Base-by-base conservation (phyloP, 306 rosid species). In the Sicyos baderoa region DNA sequence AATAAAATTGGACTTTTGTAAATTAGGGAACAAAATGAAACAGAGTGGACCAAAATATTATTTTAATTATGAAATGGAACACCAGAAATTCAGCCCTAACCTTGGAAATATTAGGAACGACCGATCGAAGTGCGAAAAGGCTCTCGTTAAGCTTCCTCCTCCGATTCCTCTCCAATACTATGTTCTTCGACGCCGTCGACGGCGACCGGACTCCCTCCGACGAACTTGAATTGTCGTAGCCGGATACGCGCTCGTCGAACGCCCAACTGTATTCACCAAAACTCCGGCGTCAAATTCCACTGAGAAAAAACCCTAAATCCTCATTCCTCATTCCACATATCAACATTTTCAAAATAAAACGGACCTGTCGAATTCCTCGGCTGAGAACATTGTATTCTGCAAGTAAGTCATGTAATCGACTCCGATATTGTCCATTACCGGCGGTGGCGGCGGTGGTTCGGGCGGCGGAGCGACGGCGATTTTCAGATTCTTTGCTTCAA, bases 81-180 rank as follows among this genome's bases (percentile, higher is more conserved):
- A 68, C 59, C 25, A 16, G 44, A 6, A 70, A 64, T 6, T 29
- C 54, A 10, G 22, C 35, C 16, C 27, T 63, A 57, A 87, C 99
- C 97, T 94, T 94, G 87, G 84, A 86, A 7, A 94, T 94, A 56
- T 94, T 94, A 16, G 99, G 99, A 67, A 94, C 99, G 78, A 90
- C 99, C 4, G 97, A 81, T 82, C 99, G 84, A 25, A 94, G 97
- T 1, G 99, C 95, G 16, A 90, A 90, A 10, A 94, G 90, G 77
- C 97, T 85, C 15, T 94, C 95, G 49, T 94, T 94, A 7, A 94
- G 95, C 79, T 88, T 94, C 87, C 84, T 90, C 83, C 99, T 85
- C 74, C 99, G 66, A 60, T 86, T 88, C 74, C 99, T 85, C 84
- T 94, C 99, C 4, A 96, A 94, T 1, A 85, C 86, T 40, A 90